These are phyloP conservation scores for Penicillium paneum DNA, from an alignment of 2,329 filamentous ascomycete species.

Conservation along the genomic window DNA sequence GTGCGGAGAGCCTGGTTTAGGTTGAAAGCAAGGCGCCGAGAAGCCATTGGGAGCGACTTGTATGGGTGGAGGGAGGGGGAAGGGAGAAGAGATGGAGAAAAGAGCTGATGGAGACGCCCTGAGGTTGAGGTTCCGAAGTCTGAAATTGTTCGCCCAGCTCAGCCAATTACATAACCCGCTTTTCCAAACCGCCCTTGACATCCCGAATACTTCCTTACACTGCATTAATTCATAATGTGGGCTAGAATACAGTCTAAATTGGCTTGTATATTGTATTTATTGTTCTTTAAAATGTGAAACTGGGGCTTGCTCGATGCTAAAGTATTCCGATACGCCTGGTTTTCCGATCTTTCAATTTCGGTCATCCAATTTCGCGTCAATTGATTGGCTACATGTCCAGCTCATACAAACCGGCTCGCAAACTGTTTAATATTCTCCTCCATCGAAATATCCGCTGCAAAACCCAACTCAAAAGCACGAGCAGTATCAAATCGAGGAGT, in stretches of 20 bases:
- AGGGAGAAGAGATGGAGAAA: conserved; percentile 48
- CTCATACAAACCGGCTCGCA: conserved; percentile 33
- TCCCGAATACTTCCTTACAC: conserved; percentile 36
- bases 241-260: not conserved
- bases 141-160: conserved; percentile 43
- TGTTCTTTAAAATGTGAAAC: not conserved
- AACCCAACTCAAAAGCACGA: conserved; percentile 52
- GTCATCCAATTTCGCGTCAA: conserved; percentile 13
- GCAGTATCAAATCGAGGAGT: conserved; percentile 55
- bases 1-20: conserved; percentile 85
- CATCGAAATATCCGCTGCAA: conserved; percentile 42
- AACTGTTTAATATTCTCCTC: conserved; percentile 42
- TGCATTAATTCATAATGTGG: not conserved
- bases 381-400: conserved; percentile 15
- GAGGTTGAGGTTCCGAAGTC: conserved; percentile 45
- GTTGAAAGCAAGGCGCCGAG: conserved; percentile 93
- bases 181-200: conserved; percentile 38
- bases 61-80: conserved; percentile 38
- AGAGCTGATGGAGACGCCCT: conserved; percentile 40
- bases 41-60: conserved; percentile 68
- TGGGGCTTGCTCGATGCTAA: not conserved
- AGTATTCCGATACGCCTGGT: not conserved
- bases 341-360: not conserved
- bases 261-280: not conserved
- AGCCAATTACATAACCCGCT: conserved; percentile 46